Conservation (phyloP, 345 rosid genomes). For the Brassica carinata region DNA sequence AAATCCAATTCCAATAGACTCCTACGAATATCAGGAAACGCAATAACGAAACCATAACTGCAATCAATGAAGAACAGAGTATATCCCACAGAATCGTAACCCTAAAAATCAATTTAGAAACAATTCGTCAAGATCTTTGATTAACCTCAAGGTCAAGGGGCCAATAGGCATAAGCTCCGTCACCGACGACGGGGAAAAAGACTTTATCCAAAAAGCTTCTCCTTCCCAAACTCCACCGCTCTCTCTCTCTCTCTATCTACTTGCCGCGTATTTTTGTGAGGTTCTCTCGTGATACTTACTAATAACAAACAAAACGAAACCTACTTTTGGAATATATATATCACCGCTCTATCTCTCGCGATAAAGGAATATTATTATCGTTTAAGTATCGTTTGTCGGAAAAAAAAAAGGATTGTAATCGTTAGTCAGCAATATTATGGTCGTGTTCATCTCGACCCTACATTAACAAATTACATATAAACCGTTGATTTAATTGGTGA, state of each 20-base stretch:
- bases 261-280: constrained; percentile 30
- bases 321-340: constrained; percentile 28
- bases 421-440: too few relatives aligned
- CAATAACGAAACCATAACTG: not conserved
- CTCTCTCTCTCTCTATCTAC: constrained; percentile 16
- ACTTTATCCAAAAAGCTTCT: constrained; percentile 50
- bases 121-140: not conserved
- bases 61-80: not conserved
- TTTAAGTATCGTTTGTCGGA: too few relatives aligned
- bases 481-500: not conserved
- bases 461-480: not conserved
- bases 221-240: constrained; percentile 1
- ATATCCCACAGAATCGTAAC: not conserved
- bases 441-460: not conserved
- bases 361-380: too few relatives aligned
- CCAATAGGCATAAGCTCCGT: constrained; percentile 79
- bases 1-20: not conserved
- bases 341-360: not conserved
- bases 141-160: constrained; percentile 50
- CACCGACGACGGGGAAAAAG: constrained; percentile 68
- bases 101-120: not conserved
- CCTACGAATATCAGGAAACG: not conserved
- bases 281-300: constrained; percentile 28
- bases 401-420: too few relatives aligned
- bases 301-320: not conserved